Evolutionary conservation across 2,329 filamentous ascomycete genomes (phyloP), one percentile per base, ranked within the genome.

Genomic region (Colletotrichum camelliae): DNA sequence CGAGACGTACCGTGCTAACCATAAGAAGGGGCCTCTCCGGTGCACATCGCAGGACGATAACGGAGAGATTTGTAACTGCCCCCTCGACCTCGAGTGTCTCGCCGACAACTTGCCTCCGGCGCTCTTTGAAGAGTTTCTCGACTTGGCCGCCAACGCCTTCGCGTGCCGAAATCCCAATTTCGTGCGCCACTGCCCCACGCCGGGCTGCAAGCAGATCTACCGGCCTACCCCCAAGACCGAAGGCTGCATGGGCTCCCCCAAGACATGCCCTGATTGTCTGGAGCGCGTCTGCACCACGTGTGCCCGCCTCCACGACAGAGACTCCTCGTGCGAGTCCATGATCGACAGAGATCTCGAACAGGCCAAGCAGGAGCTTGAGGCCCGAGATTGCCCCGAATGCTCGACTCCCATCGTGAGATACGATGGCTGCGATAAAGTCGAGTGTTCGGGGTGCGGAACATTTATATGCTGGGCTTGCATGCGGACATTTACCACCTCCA

Each of bases 251-350:
- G 16, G 21, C 64, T 27, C 18, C 27, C 73, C 75, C 1, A 82
- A 82, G 67, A 84, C 80, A 0, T 89, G 87, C 75, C 71, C 80
- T 3, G 79, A 79, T 6, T 89, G 87, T 69, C 78, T 87, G 2
- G 74, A 72, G 3, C 31, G 80, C 2, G 79, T 81, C 3, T 88
- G 87, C 73, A 84, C 82, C 1, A 73, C 68, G 1, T 88, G 87
- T 67, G 79, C 84, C 13, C 77, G 66, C 4, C 74, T 81, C 2
- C 86, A 88, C 60, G 79, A 80, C 1, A 79, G 77, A 4, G 4
- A 2, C 0, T 77, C 81, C 68, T 1, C 55, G 55, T 62, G 60
- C 6, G 27, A 31, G 31, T 21, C 27, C 1, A 10, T 21, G 13
- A 31, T 21, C 15, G 60, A 62, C 31, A n/a, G 8, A 6, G 12